phyloP scores from a whole-genome alignment of 1,139 yeast genomes.

The Wickerhamomyces sp. region DNA sequence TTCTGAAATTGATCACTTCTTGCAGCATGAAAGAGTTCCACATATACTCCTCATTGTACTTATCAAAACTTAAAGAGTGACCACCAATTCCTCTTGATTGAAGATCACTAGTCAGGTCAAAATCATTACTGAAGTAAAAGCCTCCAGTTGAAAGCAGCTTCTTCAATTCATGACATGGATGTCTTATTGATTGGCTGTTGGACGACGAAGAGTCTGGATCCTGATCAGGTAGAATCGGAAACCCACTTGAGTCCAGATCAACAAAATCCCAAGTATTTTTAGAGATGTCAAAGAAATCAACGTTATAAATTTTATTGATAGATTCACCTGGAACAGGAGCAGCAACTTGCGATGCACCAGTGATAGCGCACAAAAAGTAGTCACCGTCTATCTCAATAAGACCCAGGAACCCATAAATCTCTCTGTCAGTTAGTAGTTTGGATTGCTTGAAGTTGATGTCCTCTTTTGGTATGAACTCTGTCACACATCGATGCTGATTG shows the following conservation, averaged over 20 bases:
- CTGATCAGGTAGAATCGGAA: conserved; percentile 37
- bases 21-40: conserved; percentile 94
- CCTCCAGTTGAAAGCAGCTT: conserved; percentile 83
- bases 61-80: conserved; percentile 44
- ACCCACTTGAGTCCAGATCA: conserved; percentile 62
- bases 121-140: conserved; percentile 87
- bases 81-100: conserved; percentile 63
- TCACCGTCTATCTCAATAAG: conserved; percentile 64
- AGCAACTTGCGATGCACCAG: conserved; percentile 77
- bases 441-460: conserved; percentile 35
- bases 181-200: conserved; percentile 41
- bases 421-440: conserved; percentile 47
- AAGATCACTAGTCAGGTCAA: conserved; percentile 79
- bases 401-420: conserved; percentile 81
- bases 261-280: conserved; percentile 76
- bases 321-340: conserved; percentile 75
- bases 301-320: conserved; percentile 74
- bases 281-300: conserved; percentile 78
- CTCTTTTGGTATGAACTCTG: conserved; percentile 44
- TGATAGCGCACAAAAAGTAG: conserved; percentile 73
- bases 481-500: conserved; percentile 41
- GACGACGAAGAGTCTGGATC: conserved; percentile 17
- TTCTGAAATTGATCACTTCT: conserved; percentile 71
- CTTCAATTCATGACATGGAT: conserved; percentile 79
- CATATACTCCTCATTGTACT: conserved; percentile 82